Evolutionary conservation across 208 protist genomes (phyloP).

Genomic region (Kentomonas sorsogonicus): DNA sequence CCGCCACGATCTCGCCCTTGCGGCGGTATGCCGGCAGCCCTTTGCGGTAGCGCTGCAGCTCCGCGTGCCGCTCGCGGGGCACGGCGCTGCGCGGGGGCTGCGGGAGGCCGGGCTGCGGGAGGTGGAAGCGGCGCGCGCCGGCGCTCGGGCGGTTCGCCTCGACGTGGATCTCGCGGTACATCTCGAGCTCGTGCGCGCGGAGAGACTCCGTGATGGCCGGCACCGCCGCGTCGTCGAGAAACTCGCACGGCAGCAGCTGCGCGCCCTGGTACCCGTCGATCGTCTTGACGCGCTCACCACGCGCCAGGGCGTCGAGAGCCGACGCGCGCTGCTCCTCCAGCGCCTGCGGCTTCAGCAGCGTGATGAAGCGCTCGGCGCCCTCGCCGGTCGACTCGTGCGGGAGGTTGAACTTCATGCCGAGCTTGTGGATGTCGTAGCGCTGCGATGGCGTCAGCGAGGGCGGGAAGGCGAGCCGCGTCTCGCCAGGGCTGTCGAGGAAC

Average conservation of each 20-base stretch:
- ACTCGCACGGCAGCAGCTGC: slow-evolving; percentile 47
- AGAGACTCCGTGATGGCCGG: too few species aligned
- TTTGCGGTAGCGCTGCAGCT: slow-evolving; percentile 50
- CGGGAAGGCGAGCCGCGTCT: slow-evolving; percentile 60
- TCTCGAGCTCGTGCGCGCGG: slow-evolving; percentile 39
- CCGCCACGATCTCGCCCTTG: slow-evolving; percentile 45
- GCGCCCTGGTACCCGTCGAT: slow-evolving; percentile 77
- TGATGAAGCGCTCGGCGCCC: slow-evolving; percentile 36
- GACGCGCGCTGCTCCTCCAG: too few species aligned
- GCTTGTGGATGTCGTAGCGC: slow-evolving; percentile 61
- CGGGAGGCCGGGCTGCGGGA: slow-evolving; percentile 33
- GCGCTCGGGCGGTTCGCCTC: slow-evolving; percentile 18
- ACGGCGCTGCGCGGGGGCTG: slow-evolving; percentile 18
- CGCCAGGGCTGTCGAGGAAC: slow-evolving; percentile 63
- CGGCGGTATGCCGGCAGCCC: slow-evolving; percentile 51
- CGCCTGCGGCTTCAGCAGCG: slow-evolving; percentile 50
- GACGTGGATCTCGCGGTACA: slow-evolving; percentile 39
- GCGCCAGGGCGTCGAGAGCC: slow-evolving; percentile 30
- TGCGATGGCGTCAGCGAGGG: slow-evolving; percentile 48
- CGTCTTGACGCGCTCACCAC: slow-evolving; percentile 43
- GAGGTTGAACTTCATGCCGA: slow-evolving; percentile 59
- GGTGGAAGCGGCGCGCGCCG: slow-evolving; percentile 24
- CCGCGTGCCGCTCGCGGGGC: slow-evolving; percentile 11
- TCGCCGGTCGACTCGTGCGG: slow-evolving; percentile 63
- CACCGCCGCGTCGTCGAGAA: slow-evolving; percentile 23